Evolutionary conservation across 108 stramenopile genomes (phyloP).

Genomic region (Epithemia pelagica): DNA sequence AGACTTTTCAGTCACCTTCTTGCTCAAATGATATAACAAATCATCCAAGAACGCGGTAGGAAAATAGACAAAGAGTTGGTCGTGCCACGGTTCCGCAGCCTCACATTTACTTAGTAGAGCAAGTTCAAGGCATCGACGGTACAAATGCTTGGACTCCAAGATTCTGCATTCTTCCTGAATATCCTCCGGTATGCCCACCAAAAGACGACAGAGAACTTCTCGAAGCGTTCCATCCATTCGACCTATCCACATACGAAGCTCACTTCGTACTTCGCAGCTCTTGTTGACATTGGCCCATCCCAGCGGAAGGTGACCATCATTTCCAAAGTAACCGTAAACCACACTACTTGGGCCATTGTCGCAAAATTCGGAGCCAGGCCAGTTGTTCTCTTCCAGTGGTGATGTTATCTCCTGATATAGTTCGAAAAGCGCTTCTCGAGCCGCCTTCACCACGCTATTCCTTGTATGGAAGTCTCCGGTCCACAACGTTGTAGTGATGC

Average conservation of each 20-base stretch:
- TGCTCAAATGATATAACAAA: neutral
- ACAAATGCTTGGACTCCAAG: slow-evolving; percentile 10
- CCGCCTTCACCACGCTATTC: slow-evolving; percentile 13
- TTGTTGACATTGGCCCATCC: slow-evolving; percentile 15
- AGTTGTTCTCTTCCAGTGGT: slow-evolving; percentile 12
- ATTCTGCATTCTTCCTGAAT: slow-evolving; percentile 21
- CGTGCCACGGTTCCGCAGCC: neutral
- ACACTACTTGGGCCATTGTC: neutral
- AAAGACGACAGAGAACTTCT: slow-evolving; percentile 18
- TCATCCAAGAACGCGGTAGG: neutral
- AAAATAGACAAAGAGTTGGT: neutral
- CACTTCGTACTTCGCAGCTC: slow-evolving; percentile 8
- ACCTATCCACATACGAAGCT: slow-evolving; percentile 2
- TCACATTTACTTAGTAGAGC: slow-evolving; percentile 21
- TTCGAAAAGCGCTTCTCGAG: slow-evolving; percentile 11
- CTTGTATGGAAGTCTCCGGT: slow-evolving; percentile 1
- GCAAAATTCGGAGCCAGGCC: slow-evolving; percentile 29
- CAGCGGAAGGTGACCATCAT: slow-evolving; percentile 15
- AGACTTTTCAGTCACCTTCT: neutral
- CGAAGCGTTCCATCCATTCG: slow-evolving; percentile 18
- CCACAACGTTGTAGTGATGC: neutral
- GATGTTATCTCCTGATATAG: slow-evolving; percentile 7
- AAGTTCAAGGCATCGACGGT: slow-evolving; percentile 28
- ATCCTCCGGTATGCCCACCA: slow-evolving; percentile 14
- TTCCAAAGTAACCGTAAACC: slow-evolving; percentile 25